A percentile compares a stretch with the other conserved stretches of the same genome.
These are phyloP conservation scores for Aspergillus leporis DNA, from an alignment of 495 filamentous ascomycete species.

Conservation along the genomic window DNA sequence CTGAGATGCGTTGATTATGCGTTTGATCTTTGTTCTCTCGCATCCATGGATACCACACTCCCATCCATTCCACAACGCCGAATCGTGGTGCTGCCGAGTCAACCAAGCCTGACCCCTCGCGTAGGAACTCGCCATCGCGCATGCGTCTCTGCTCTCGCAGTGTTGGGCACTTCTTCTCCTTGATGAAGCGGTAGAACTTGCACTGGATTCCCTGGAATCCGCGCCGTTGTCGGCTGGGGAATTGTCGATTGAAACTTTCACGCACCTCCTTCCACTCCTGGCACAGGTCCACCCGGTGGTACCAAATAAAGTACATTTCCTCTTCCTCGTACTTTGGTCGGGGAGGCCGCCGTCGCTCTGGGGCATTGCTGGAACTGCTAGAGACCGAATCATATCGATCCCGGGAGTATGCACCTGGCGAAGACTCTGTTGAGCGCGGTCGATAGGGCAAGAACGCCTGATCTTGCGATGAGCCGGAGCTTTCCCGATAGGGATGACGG, in stretches of 20 bases:
- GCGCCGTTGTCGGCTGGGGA: conserved; percentile 42
- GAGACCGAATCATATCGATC: conserved; percentile 47
- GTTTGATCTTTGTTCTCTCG: conserved; percentile 29
- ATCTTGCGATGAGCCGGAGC: conserved; percentile 16
- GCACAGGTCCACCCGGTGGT: conserved; percentile 53
- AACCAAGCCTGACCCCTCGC: conserved; percentile 25
- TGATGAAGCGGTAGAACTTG: conserved; percentile 56
- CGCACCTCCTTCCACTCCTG: conserved; percentile 54
- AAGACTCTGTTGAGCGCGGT: conserved; percentile 33
- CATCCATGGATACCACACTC: conserved; percentile 50
- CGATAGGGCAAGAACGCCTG: conserved; percentile 23
- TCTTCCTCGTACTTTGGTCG: conserved; percentile 53
- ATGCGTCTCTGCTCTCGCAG: conserved; percentile 46
- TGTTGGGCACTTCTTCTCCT: conserved; percentile 49
- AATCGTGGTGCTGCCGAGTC: conserved; percentile 27
- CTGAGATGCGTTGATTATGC: conserved; percentile 12
- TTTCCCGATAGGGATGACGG: conserved; percentile 19
- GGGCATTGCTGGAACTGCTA: conserved; percentile 39
- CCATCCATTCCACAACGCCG: conserved; percentile 41
- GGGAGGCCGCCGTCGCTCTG: conserved; percentile 44
- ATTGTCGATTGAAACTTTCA: conserved; percentile 51
- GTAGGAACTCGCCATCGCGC: conserved; percentile 47
- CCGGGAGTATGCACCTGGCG: conserved; percentile 38
- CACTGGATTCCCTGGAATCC: conserved; percentile 56
- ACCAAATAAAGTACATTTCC: conserved; percentile 58